Evolutionary conservation across 2,329 filamentous ascomycete genomes (phyloP), one percentile per base, ranked within the genome.

Genomic region (Epichloe sibirici): DNA sequence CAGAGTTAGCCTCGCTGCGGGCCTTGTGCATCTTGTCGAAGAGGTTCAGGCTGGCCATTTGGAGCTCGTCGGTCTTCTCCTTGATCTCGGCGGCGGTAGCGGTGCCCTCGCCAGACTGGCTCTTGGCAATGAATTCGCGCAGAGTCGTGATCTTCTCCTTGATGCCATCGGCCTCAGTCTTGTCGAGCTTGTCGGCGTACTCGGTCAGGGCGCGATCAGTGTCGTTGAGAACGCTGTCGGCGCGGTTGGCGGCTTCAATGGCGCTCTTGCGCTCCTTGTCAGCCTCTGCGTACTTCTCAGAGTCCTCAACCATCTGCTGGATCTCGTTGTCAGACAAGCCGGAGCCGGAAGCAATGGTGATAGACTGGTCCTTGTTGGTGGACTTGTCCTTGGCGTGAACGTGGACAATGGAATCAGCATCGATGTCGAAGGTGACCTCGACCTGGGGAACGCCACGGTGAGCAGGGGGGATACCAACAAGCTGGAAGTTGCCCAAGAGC

Each of bases 11-110:
- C 76, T 90, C 86, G 62, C 74, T 71, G 63, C 88, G 85, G 62
- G 91, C 89, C 81, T 95, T 94, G 87, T 98, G 91, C 88, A 98
- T 95, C 86, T 97, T 96, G 78, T 97, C 93, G 72, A 98, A 97
- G 66, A 97, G 84, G 75, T 88, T 95, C 74, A 98, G 78, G 73
- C 86, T 91, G 62, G 91, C 88, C 70, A 86, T 88, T 78, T 97
- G 93, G 68, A 98, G 87, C 74, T 96, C 91, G 61, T 97, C 93
- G 65, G 88, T 94, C 88, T 96, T 96, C 77, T 88, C 83, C 87
- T 97, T 97, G 73, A 98, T 85, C 74, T 97, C 88, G 59, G 88
- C 87, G 49, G 90, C 87, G 56, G 89, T 94, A 65, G 87, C 82
- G 57, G 77, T 82, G 65, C 85, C 83, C 78, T 98, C 93, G 59